These are phyloP conservation scores for Erodium trifolium DNA, from an alignment of 441 rosid species.

Conservation along the genomic window DNA sequence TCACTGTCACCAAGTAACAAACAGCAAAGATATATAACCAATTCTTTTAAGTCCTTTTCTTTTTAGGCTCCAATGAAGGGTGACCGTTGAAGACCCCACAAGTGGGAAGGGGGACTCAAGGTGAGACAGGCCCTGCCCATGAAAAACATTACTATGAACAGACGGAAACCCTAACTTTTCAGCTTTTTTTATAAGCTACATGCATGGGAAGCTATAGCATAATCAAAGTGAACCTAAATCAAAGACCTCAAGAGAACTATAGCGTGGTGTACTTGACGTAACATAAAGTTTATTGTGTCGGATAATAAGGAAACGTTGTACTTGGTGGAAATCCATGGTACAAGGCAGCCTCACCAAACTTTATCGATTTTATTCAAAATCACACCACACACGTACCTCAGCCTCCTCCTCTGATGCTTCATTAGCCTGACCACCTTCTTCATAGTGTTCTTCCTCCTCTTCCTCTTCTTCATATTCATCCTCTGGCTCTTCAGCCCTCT, in stretches of 20 bases:
- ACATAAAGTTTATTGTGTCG: not conserved
- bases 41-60: not conserved
- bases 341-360: not conserved
- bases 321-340: not conserved
- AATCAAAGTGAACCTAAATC: not conserved
- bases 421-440: conserved; percentile 43
- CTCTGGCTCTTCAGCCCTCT: conserved; percentile 65
- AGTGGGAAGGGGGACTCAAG: conserved; percentile 1
- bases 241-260: not conserved
- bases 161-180: not conserved
- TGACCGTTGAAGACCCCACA: not conserved
- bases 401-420: conserved; percentile 62
- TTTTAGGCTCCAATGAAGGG: not conserved
- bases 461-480: conserved; percentile 74
- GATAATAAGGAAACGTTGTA: not conserved
- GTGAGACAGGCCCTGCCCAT: not conserved
- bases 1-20: no score
- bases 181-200: not conserved
- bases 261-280: not conserved
- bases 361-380: not conserved
- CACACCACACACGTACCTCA: conserved; percentile 22
- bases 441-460: conserved; percentile 47
- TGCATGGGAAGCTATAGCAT: not conserved
- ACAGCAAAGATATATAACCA: no score
- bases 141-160: not conserved